Percentiles rank a stretch among this genome's conserved stretches.
phyloP scores from a whole-genome alignment of 2,329 filamentous ascomycete species.

The Cadophora malorum region DNA sequence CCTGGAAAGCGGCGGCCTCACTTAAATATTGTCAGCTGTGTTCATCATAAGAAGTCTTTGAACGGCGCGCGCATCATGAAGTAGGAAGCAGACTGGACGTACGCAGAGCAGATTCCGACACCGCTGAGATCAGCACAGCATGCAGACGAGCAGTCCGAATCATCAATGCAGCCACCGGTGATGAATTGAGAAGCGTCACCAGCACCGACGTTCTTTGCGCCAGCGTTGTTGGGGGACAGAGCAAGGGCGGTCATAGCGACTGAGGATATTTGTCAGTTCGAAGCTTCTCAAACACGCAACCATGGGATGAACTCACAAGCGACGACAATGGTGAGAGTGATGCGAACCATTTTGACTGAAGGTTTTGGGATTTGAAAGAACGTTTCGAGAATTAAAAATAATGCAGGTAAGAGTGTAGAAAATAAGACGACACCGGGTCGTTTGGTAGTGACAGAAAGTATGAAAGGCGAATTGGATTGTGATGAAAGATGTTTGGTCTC shows the following conservation, averaged over 20 bases:
- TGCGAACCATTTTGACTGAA: constrained; percentile 46
- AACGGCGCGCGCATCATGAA: too few species aligned
- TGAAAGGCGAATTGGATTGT: constrained; percentile 19
- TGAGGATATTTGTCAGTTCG: constrained; percentile 26
- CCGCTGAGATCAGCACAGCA: constrained; percentile 45
- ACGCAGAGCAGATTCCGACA: constrained; percentile 47
- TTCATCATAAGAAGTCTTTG: neutral
- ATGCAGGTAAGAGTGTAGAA: constrained; percentile 16
- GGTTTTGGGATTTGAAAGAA: constrained; percentile 11
- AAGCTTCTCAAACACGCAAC: neutral
- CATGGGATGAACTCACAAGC: constrained; percentile 41
- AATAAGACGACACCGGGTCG: constrained; percentile 28
- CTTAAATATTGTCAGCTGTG: neutral
- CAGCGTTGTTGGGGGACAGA: constrained; percentile 47
- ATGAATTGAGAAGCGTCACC: constrained; percentile 48
- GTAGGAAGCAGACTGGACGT: neutral
- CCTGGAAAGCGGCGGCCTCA: constrained; percentile 47
- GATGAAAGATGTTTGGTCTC: constrained; percentile 15
- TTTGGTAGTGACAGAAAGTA: constrained; percentile 21
- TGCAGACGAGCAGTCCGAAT: constrained; percentile 46
- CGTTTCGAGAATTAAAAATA: constrained; percentile 15
- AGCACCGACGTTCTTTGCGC: constrained; percentile 47
- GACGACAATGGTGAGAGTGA: constrained; percentile 42
- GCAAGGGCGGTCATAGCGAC: constrained; percentile 44
- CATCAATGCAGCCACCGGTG: constrained; percentile 47